phyloP scores from a whole-genome alignment of 495 filamentous ascomycete genomes.

The Podospora pseudopauciseta region DNA sequence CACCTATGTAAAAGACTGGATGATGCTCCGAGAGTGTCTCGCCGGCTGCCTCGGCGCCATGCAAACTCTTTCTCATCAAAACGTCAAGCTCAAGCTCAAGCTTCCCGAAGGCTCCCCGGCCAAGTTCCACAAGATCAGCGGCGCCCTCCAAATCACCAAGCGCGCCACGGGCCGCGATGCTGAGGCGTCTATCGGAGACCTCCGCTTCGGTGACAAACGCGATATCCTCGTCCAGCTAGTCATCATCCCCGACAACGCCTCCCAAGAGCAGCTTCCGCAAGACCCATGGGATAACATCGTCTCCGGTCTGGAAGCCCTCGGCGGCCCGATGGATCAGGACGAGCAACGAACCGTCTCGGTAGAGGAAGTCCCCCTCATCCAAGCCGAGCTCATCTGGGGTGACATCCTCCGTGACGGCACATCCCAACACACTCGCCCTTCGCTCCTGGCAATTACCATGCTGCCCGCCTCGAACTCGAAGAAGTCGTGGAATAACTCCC shows the following conservation, averaged over 20 bases:
- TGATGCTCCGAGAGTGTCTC: slow-evolving; percentile 98
- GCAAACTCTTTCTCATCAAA: slow-evolving; percentile 96
- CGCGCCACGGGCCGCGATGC: slow-evolving; percentile 95
- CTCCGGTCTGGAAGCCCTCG: slow-evolving; percentile 89
- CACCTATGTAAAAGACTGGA: slow-evolving; percentile 99
- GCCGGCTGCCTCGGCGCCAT: slow-evolving; percentile 92
- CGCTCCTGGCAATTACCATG: slow-evolving; percentile 97
- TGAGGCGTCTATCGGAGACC: slow-evolving; percentile 86
- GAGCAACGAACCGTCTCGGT: slow-evolving; percentile 80
- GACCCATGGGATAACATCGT: slow-evolving; percentile 97
- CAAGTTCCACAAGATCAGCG: slow-evolving; percentile 97
- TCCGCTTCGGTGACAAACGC: slow-evolving; percentile 95
- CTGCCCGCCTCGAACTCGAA: slow-evolving; percentile 72
- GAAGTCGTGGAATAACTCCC: slow-evolving; percentile 59
- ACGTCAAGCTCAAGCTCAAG: slow-evolving; percentile 92
- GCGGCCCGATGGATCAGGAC: slow-evolving; percentile 85
- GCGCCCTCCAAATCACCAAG: slow-evolving; percentile 94
- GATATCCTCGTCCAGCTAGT: slow-evolving; percentile 95
- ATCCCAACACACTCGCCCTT: slow-evolving; percentile 81
- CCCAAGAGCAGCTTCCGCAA: slow-evolving; percentile 82
- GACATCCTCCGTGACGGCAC: slow-evolving; percentile 92
- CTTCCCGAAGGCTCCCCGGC: slow-evolving; percentile 95
- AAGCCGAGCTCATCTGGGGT: slow-evolving; percentile 90
- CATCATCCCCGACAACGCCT: slow-evolving; percentile 82
- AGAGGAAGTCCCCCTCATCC: slow-evolving; percentile 92